Base-by-base conservation (phyloP, 495 filamentous ascomycete species). In the Astrocystis sublimbata region DNA sequence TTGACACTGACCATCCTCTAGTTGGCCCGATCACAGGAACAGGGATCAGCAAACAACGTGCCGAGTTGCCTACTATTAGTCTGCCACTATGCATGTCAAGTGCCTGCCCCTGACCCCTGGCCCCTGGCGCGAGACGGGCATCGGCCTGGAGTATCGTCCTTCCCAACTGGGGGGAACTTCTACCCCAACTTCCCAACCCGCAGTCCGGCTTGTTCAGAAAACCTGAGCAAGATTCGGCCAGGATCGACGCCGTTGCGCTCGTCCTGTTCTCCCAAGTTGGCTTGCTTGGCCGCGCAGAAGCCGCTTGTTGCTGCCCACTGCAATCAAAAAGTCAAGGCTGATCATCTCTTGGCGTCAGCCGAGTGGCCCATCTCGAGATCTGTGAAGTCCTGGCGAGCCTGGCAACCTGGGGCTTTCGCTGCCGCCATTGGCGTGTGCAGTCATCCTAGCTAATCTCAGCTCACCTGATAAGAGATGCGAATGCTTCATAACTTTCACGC, bases 1-100 rank as follows among this genome's bases (percentile, higher is more conserved):
- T 59, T 59, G 56, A 59, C 43, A 49, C 56, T 59, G 43, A 38
- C 50, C 56, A 59, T 57, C 38, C n/a, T 59, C 56, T 49, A 50
- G 26, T 50, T 36, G 21, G 41, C n/a, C 21, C 19, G 6, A 55
- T 36, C 43, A 59, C 56, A 30, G 56, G 56, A 28, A 50, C 42
- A 59, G 43, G 56, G 42, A 15, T 47, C n/a, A 6, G n/a, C 6
- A 21, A 28, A 19, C 17, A 31, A 36, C 10, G 21, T 58, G 17
- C 43, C 43, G 45, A 59, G 42, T 28, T 59, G 33, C 5, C 33
- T 6, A 24, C 21, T 12, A 5, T n/a, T n/a, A n/a, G n/a, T n/a
- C n/a, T n/a, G n/a, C n/a, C n/a, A n/a, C n/a, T n/a, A n/a, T n/a
- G n/a, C n/a, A n/a, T n/a, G n/a, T n/a, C n/a, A n/a, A n/a, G n/a